Evolutionary conservation across 495 filamentous ascomycete species (phyloP).

Genomic region (Letharia columbiana): DNA sequence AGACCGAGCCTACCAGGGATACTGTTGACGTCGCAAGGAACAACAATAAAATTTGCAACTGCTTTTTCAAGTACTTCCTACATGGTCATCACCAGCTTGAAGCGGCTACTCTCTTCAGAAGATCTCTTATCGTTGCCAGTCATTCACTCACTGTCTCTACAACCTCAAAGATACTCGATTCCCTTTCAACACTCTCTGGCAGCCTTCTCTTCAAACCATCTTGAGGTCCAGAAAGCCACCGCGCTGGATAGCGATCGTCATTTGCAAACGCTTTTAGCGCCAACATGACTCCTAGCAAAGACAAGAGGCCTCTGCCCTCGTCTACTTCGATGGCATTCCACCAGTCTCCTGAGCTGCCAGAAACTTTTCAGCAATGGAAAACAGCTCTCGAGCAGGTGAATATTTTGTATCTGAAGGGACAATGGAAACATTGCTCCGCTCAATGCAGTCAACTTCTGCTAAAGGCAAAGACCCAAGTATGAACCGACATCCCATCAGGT

Average conservation of each 20-base stretch:
- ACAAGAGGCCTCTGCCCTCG: slow-evolving; percentile 23
- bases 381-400: slow-evolving; percentile 31
- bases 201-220: not conserved
- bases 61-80: not conserved
- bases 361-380: slow-evolving; percentile 32
- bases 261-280: not conserved
- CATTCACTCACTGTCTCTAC: not conserved
- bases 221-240: not conserved
- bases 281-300: slow-evolving; percentile 22
- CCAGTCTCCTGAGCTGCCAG: slow-evolving; percentile 17
- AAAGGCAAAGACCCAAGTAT: slow-evolving; percentile 27
- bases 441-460: slow-evolving; percentile 30
- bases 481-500: slow-evolving; percentile 7
- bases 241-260: not conserved
- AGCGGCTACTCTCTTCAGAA: not conserved
- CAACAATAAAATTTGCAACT: not conserved
- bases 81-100: not conserved
- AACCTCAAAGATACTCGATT: not conserved
- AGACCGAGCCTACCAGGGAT: not conserved
- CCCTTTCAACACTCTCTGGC: not conserved
- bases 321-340: slow-evolving; percentile 17
- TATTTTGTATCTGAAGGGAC: slow-evolving; percentile 32
- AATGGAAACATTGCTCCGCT: slow-evolving; percentile 41
- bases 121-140: not conserved
- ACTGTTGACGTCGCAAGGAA: not conserved